Evolutionary conservation across 192 early-diverging fungal genomes (phyloP), one percentile per base, ranked within the genome.

Genomic region (Physocladia obscura): DNA sequence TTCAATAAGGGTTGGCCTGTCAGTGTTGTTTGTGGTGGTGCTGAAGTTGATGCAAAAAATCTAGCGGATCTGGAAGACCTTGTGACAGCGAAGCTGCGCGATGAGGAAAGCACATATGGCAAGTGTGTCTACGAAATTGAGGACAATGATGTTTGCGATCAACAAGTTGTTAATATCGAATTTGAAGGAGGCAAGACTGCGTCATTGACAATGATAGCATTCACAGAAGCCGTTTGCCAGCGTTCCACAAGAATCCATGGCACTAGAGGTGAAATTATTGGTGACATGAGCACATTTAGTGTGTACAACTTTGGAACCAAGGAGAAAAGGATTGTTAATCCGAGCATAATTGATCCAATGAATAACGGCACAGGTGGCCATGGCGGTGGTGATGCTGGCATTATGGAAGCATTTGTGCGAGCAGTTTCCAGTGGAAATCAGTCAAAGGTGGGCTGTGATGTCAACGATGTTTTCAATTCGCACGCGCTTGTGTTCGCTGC

Each of bases 41-140:
- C 61, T 13, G 70, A 76, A 27, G 59, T 76, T 2, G 71, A 63
- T n/a, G 59, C 61, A 11, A 35, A 32, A 56, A 84, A 0, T 81
- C 81, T n/a, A 60, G 26, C n/a, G 29, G 70, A 72, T 21, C 34
- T 72, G 19, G 70, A 72, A 29, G 70, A 72, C 44, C 38, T 72
- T 1, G 60, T 72, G 22, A 4, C 36, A 3, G 44, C 8, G 0
- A 62, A 63, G 27, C 59, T 72, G 49, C 11, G 36, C 19, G 8
- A 8, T 26, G 3, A 40, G 49, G 44, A 80, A 21, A 24, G 86
- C 81, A 80, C 81, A 0, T 91, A 91, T 65, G 89, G 88, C 19
- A 70, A 71, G 3, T 90, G 89, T 56, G 89, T 89, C 5, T 90
- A 89, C 65, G 88, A 89, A 71, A 74, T 75, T 62, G 82, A 84